Conservation (phyloP, 768 basidiomycete species). For the Rossbeevera mucosa region DNA sequence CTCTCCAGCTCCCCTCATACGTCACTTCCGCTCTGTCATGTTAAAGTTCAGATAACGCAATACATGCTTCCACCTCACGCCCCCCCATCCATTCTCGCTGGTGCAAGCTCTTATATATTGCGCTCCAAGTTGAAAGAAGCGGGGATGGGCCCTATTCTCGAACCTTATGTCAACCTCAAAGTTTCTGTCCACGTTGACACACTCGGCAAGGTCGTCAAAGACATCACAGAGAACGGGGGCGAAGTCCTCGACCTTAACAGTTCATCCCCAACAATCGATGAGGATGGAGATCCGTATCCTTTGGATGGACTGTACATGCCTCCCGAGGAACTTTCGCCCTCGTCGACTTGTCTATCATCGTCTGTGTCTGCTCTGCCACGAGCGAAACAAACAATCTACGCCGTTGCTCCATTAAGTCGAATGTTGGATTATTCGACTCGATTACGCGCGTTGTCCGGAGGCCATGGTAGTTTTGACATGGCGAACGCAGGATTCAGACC, state of each 20-base stretch:
- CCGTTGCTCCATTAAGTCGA: constrained; percentile 70
- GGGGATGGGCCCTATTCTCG: constrained; percentile 70
- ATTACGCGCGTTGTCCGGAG: constrained; percentile 75
- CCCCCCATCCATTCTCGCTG: constrained; percentile 53
- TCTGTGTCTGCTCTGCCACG: constrained; percentile 32
- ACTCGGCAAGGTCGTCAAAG: constrained; percentile 75
- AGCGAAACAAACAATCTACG: constrained; percentile 63
- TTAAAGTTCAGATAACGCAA: constrained; percentile 51
- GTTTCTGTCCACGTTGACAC: constrained; percentile 61
- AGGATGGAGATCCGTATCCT: constrained; percentile 41
- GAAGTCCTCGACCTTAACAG: constrained; percentile 65
- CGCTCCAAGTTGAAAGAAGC: constrained; percentile 57
- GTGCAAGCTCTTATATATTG: constrained; percentile 60
- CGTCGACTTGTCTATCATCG: constrained; percentile 37
- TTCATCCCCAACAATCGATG: constrained; percentile 32
- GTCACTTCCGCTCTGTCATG: constrained; percentile 60
- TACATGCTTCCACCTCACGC: constrained; percentile 41
- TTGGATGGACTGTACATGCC: constrained; percentile 73
- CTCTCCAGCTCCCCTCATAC: constrained; percentile 79
- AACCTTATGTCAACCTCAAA: constrained; percentile 71
- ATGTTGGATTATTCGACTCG: constrained; percentile 80
- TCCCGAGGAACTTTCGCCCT: constrained; percentile 72
- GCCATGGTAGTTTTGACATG: constrained; percentile 81
- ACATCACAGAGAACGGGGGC: constrained; percentile 80
- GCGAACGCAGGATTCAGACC: constrained; percentile 67